These are phyloP conservation scores for Gloeopeniophorella convolvens DNA, from an alignment of 768 basidiomycete species.

Conservation along the genomic window DNA sequence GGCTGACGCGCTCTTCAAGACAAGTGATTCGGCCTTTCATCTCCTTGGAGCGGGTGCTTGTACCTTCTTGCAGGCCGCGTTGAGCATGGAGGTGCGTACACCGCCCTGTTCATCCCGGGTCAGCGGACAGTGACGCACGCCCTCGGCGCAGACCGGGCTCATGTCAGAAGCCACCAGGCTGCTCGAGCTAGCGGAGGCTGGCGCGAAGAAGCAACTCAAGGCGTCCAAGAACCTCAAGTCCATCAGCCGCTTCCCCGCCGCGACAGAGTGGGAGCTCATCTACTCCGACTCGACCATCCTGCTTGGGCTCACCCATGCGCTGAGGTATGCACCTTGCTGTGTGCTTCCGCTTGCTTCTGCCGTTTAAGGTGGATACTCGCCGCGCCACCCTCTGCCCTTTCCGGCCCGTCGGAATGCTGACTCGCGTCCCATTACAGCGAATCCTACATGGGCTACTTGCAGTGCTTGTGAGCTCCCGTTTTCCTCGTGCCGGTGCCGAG, in stretches of 20 bases:
- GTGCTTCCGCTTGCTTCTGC: neutral
- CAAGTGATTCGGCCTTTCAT: constrained; percentile 59
- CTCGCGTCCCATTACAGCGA: constrained; percentile 40
- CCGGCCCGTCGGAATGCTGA: neutral
- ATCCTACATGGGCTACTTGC: constrained; percentile 71
- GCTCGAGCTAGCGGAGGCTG: constrained; percentile 54
- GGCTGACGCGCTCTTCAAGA: constrained; percentile 46
- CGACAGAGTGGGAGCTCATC: constrained; percentile 71
- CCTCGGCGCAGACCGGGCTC: constrained; percentile 40
- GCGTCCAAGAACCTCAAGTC: constrained; percentile 29
- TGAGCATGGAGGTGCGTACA: constrained; percentile 65
- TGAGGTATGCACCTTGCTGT: constrained; percentile 45
- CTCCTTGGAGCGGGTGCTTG: constrained; percentile 65
- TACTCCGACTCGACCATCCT: constrained; percentile 68
- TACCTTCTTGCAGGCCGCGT: constrained; percentile 67
- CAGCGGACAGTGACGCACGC: neutral
- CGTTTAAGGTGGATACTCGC: neutral
- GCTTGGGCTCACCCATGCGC: constrained; percentile 61
- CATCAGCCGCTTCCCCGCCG: constrained; percentile 45
- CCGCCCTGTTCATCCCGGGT: neutral
- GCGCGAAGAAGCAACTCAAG: constrained; percentile 46
- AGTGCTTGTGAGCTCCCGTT: constrained; percentile 53
- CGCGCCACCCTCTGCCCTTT: neutral
- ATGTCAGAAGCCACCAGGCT: constrained; percentile 57
- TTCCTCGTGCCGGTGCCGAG: neutral